phyloP scores from a whole-genome alignment of 2,329 filamentous ascomycete species.

The Domatiomyces catenatus region DNA sequence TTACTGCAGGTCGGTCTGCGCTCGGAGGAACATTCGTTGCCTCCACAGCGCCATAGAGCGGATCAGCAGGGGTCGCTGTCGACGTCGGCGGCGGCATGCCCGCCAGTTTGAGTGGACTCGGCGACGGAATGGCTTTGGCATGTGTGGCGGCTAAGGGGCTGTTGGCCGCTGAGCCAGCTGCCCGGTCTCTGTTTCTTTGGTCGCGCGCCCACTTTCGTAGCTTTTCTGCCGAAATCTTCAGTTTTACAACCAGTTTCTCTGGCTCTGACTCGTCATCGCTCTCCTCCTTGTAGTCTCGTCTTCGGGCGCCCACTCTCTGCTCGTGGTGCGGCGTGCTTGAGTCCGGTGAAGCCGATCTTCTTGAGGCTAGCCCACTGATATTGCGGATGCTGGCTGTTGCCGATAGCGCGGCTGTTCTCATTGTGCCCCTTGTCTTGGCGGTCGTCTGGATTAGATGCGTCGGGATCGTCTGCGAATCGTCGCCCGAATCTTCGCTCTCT shows the following conservation, averaged over 20 bases:
- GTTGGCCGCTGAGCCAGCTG: conserved; percentile 18
- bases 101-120: conserved; percentile 17
- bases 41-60: conserved; percentile 29
- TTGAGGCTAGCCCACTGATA: conserved; percentile 38
- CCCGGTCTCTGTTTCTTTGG: conserved; percentile 39
- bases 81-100: conserved; percentile 37
- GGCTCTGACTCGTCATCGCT: conserved; percentile 51
- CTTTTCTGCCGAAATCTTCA: conserved; percentile 58
- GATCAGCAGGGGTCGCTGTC: conserved; percentile 24
- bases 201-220: conserved; percentile 42
- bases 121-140: conserved; percentile 24
- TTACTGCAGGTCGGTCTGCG: conserved; percentile 29
- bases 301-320: conserved; percentile 48
- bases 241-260: conserved; percentile 53
- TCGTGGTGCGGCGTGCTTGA: conserved; percentile 50
- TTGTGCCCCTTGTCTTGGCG: conserved; percentile 60
- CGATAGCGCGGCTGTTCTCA: conserved; percentile 74
- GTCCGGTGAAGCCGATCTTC: conserved; percentile 79
- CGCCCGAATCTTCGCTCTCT: conserved; percentile 64
- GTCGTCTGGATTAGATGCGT: conserved; percentile 59
- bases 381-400: conserved; percentile 76
- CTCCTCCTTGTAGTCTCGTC: conserved; percentile 60
- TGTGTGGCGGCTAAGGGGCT: conserved; percentile 14
- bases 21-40: conserved; percentile 30
- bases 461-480: conserved; percentile 65